phyloP scores from a whole-genome alignment of 164 flowering plant genomes.

The Stephania yunnanensis region DNA sequence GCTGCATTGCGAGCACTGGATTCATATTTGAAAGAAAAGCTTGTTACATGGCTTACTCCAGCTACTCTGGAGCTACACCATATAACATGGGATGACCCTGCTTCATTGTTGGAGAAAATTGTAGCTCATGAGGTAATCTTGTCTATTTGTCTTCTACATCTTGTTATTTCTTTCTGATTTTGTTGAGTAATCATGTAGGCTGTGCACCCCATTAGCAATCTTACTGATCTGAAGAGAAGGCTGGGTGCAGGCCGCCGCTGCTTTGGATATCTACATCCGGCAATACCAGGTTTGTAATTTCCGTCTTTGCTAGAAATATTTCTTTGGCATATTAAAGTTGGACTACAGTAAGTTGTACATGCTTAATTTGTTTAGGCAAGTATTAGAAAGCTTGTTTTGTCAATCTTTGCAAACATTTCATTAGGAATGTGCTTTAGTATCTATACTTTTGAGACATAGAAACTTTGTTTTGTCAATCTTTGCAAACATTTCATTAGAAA shows the following conservation, averaged over 20 bases:
- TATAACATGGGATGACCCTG: conserved; percentile 96
- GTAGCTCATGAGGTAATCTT: conserved; percentile 75
- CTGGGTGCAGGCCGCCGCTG: conserved; percentile 92
- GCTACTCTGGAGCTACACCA: conserved; percentile 88
- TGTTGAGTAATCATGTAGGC: conserved; percentile 43
- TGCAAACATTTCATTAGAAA: not conserved
- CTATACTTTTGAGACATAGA: no score
- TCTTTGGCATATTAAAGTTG: not conserved
- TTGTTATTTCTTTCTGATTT: conserved; percentile 6
- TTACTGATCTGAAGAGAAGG: conserved; percentile 86
- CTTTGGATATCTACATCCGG: conserved; percentile 90
- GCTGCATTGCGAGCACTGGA: conserved; percentile 76
- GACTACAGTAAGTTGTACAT: not conserved
- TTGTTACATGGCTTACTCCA: conserved; percentile 89
- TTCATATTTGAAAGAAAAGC: conserved; percentile 78
- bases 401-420: not conserved
- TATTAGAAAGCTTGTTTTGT: not conserved
- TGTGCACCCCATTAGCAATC: conserved; percentile 94
- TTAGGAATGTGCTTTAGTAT: no score
- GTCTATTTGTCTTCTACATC: not conserved
- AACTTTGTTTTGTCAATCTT: not conserved
- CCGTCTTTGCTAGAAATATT: conserved; percentile 1
- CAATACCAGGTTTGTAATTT: conserved; percentile 70
- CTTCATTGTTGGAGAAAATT: conserved; percentile 90
- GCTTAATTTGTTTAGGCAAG: not conserved